phyloP scores from a whole-genome alignment of 2,329 filamentous ascomycete species.

The Diaporthe amygdali region DNA sequence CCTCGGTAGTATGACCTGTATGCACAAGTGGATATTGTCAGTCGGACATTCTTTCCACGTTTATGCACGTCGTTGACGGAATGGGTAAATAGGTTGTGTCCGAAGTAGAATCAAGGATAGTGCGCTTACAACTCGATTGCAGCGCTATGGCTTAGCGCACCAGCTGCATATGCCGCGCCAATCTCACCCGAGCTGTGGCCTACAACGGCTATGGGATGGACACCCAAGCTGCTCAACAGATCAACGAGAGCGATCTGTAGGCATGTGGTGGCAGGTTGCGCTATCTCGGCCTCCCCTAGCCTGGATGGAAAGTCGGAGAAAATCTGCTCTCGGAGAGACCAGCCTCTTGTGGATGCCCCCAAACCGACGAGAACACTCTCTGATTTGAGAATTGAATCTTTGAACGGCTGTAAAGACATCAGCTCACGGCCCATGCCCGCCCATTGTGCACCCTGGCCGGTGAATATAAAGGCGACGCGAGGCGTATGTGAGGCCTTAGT shows the following conservation, averaged over 20 bases:
- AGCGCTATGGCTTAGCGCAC: conserved; percentile 18
- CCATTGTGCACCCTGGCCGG: conserved; percentile 35
- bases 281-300: conserved; percentile 33
- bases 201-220: conserved; percentile 38
- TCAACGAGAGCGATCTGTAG: conserved; percentile 49
- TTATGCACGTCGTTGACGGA: no score
- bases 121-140: conserved; percentile 23
- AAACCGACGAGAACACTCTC: conserved; percentile 27
- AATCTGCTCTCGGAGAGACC: conserved; percentile 35
- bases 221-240: conserved; percentile 36
- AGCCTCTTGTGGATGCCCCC: conserved; percentile 28
- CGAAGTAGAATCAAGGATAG: no score
- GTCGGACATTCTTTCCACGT: no score
- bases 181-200: conserved; percentile 48
- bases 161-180: conserved; percentile 42
- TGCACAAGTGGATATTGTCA: background rate
- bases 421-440: conserved; percentile 31
- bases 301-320: conserved; percentile 6
- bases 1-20: conserved; percentile 27
- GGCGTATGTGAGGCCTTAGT: background rate
- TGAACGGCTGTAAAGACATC: conserved; percentile 25
- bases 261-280: conserved; percentile 36
- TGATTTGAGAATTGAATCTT: conserved; percentile 27
- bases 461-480: conserved; percentile 37
- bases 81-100: no score